These are phyloP conservation scores for Chlorella sp. DNA, from an alignment of 139 green algal species.

Conservation along the genomic window DNA sequence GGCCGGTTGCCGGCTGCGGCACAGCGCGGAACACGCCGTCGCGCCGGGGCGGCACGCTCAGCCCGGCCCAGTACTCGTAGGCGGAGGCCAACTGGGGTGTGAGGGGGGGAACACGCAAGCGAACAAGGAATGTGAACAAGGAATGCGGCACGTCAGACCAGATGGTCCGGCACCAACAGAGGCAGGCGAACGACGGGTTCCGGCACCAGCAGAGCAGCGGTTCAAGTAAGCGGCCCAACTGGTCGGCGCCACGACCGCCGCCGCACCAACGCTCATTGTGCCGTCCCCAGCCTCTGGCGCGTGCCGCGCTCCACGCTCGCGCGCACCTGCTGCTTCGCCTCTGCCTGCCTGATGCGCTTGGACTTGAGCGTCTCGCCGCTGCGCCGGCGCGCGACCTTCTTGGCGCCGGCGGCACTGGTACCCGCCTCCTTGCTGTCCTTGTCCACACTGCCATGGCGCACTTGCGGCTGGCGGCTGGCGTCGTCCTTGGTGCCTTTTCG, in stretches of 20 bases:
- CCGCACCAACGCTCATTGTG: too few relatives aligned
- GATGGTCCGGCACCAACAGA: too few relatives aligned
- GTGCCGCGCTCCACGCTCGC: not conserved
- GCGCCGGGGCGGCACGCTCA: constrained; percentile 22
- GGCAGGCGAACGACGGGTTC: too few relatives aligned
- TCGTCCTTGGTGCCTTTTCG: constrained; percentile 35
- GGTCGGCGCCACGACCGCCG: too few relatives aligned
- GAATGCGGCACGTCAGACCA: too few relatives aligned
- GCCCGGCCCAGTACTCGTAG: not conserved
- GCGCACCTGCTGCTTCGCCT: constrained; percentile 51
- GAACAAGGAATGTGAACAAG: too few relatives aligned
- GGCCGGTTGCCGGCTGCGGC: constrained; percentile 1
- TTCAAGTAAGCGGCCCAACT: too few relatives aligned
- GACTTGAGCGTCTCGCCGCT: not conserved
- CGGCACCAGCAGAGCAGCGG: too few relatives aligned
- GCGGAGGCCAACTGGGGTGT: too few relatives aligned
- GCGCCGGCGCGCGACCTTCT: constrained; percentile 8
- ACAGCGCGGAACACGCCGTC: constrained; percentile 59
- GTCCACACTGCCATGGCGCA: not conserved
- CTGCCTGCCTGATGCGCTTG: constrained; percentile 25
- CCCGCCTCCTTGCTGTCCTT: not conserved
- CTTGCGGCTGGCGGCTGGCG: constrained; percentile 14
- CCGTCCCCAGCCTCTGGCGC: too few relatives aligned
- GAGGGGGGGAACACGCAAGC: too few relatives aligned
- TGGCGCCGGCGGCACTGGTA: too few relatives aligned